Percentiles rank a stretch among this genome's conserved stretches.
Evolutionary conservation across 352 stramenopile genomes (phyloP).

Genomic region (Globisporangium abappressorium): DNA sequence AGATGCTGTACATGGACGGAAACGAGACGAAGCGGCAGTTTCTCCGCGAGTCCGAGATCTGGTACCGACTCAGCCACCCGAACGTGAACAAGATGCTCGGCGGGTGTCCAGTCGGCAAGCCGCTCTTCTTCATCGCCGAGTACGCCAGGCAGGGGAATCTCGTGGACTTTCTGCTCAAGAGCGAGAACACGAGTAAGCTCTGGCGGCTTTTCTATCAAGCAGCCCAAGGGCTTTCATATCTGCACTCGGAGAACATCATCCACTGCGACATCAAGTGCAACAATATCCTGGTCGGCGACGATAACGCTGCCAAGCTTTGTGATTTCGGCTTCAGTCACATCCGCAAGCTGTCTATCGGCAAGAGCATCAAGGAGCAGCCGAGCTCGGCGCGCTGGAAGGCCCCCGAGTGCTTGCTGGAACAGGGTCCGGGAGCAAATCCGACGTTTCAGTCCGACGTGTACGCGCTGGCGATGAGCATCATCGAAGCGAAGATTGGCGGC

Average conservation of each 20-base stretch:
- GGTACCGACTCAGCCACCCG: constrained; percentile 31
- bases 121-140: constrained; percentile 22
- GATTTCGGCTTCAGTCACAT: constrained; percentile 42
- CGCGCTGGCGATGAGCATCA: constrained; percentile 12
- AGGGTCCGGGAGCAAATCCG: neutral
- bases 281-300: constrained; percentile 69
- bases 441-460: constrained; percentile 7
- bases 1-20: constrained; percentile 22
- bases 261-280: constrained; percentile 88
- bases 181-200: constrained; percentile 8
- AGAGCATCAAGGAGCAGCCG: constrained; percentile 23
- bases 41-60: constrained; percentile 35
- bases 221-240: constrained; percentile 54
- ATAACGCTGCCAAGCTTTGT: constrained; percentile 31
- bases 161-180: neutral
- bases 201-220: constrained; percentile 31
- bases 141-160: neutral
- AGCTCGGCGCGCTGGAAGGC: constrained; percentile 34
- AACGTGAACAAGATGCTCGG: constrained; percentile 40
- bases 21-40: constrained; percentile 24
- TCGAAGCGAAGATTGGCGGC: constrained; percentile 7
- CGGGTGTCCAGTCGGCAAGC: constrained; percentile 35
- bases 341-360: constrained; percentile 17
- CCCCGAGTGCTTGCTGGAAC: constrained; percentile 29
- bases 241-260: constrained; percentile 63